phyloP scores from a whole-genome alignment of 805 yeast species.

The Barnettozyma californica region DNA sequence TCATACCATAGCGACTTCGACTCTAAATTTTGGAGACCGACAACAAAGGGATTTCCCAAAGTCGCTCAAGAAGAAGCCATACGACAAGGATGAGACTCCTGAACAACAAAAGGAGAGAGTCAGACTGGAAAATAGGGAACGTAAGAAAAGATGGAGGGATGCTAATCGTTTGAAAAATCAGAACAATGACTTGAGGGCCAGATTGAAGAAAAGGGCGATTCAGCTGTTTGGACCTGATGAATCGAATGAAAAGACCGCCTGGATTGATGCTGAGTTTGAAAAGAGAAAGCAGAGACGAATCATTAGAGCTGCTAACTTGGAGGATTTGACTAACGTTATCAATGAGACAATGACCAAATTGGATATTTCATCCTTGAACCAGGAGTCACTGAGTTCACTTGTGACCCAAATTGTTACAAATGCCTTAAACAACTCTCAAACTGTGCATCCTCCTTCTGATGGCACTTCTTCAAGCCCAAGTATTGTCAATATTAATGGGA shows the following conservation, averaged over 20 bases:
- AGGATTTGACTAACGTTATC: constrained; percentile 25
- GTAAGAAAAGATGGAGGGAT: constrained; percentile 82
- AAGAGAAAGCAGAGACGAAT: constrained; percentile 58
- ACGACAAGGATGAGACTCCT: constrained; percentile 23
- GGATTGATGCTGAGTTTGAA: constrained; percentile 74
- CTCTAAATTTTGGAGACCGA: not conserved
- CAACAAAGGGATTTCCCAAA: constrained; percentile 3
- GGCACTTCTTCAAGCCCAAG: not conserved
- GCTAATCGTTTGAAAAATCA: constrained; percentile 75
- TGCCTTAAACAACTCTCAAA: constrained; percentile 9
- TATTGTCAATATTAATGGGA: not conserved
- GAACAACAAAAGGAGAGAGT: constrained; percentile 46
- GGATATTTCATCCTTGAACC: constrained; percentile 42
- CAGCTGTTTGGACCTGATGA: constrained; percentile 58
- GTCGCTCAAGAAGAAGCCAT: constrained; percentile 13
- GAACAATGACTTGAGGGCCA: constrained; percentile 78
- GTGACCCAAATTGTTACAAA: constrained; percentile 23
- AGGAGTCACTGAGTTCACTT: constrained; percentile 23
- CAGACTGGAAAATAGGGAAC: constrained; percentile 62
- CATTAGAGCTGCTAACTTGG: constrained; percentile 34
- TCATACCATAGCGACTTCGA: not conserved
- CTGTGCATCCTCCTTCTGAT: not conserved
- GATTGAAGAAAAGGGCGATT: constrained; percentile 71
- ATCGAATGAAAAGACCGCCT: constrained; percentile 48
- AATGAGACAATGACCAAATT: constrained; percentile 32